These are phyloP conservation scores for Cutaneotrichosporon cutaneum DNA, from an alignment of 1,284 basidiomycete genomes.

Conservation along the genomic window DNA sequence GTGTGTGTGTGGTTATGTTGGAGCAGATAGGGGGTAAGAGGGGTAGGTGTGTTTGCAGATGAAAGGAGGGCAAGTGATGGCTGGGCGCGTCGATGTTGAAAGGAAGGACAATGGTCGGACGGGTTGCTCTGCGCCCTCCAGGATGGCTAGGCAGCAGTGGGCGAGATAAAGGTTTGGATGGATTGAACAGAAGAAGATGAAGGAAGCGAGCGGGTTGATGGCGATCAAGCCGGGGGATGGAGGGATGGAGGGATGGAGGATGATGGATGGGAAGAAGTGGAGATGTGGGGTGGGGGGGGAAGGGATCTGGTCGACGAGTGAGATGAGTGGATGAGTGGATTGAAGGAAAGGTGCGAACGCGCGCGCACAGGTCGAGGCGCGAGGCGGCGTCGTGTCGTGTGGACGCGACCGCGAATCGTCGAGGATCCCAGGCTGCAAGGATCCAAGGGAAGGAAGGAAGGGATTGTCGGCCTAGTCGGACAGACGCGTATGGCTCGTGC, in stretches of 20 bases:
- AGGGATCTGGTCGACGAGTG: neutral
- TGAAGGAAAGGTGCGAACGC: neutral
- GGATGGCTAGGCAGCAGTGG: neutral
- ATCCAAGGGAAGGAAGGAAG: neutral
- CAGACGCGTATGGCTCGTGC: no score
- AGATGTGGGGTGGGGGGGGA: neutral
- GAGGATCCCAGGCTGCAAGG: neutral
- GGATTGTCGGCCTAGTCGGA: no score
- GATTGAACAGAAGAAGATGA: neutral
- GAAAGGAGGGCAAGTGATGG: slow-evolving; percentile 13
- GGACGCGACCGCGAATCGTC: neutral
- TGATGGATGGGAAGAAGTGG: neutral
- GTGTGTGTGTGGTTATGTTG: neutral
- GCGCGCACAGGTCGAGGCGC: neutral
- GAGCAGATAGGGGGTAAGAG: neutral
- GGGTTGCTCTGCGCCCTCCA: neutral
- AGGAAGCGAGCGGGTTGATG: neutral
- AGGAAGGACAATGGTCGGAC: slow-evolving; percentile 22
- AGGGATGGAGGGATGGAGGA: neutral
- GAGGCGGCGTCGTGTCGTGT: no score
- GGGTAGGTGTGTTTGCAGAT: neutral
- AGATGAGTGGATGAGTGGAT: slow-evolving; percentile 1
- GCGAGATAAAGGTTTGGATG: neutral
- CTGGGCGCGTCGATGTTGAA: slow-evolving; percentile 13
- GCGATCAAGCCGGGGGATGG: neutral